These are phyloP conservation scores for Citrus sp. DNA, from an alignment of 345 rosid species.

Conservation along the genomic window DNA sequence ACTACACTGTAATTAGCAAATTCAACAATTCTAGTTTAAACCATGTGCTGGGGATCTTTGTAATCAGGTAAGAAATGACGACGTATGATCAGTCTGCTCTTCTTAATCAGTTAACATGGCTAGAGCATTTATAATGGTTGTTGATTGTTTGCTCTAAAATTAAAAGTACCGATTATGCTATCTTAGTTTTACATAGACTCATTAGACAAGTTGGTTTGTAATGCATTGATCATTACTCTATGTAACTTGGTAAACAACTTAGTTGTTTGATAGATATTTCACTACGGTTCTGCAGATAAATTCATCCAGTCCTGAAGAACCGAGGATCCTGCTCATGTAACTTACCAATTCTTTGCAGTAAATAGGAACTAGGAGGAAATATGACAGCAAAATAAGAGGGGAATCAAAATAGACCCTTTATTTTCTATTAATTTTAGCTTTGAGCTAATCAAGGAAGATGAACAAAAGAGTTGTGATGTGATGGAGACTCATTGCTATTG, in stretches of 20 bases:
- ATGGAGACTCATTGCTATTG: slow-evolving; percentile 14
- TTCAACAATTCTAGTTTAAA: too few relatives aligned
- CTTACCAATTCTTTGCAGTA: not conserved
- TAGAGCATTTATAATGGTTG: slow-evolving; percentile 3
- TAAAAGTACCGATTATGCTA: not conserved
- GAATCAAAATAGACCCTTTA: not conserved
- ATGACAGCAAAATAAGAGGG: not conserved
- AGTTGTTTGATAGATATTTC: not conserved
- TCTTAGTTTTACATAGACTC: not conserved
- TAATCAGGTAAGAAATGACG: slow-evolving; percentile 17
- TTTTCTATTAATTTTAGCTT: not conserved
- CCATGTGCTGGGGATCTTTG: not conserved
- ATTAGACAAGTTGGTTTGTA: not conserved
- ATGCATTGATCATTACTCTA: not conserved
- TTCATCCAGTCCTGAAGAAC: not conserved
- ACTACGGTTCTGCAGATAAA: slow-evolving; percentile 8
- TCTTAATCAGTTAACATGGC: slow-evolving; percentile 6
- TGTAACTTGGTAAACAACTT: not conserved
- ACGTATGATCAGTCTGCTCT: not conserved
- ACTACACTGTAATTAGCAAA: slow-evolving; percentile 1
- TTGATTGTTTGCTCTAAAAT: not conserved
- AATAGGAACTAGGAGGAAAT: not conserved
- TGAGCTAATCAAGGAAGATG: not conserved
- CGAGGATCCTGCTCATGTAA: not conserved
- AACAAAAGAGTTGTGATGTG: not conserved